Base-by-base conservation (phyloP, 2,329 filamentous ascomycete species). In the Botrytis tulipae region DNA sequence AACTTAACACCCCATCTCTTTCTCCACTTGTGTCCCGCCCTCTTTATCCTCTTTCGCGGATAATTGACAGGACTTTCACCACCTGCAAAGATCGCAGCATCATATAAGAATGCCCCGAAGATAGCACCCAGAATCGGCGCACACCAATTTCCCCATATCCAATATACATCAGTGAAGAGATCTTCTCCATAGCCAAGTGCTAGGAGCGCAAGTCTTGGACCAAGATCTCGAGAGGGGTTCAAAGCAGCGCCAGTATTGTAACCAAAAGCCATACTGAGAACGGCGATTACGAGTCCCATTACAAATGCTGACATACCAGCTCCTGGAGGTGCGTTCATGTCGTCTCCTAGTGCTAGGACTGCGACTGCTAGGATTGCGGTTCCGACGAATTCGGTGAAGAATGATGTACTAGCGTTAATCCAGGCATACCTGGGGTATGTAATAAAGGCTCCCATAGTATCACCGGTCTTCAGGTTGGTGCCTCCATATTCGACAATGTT, bases 41-140 rank as follows among this genome's bases (percentile, higher is more conserved):
- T 79, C 77, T 82, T 79, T 12, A 82, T 84, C 65, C 83, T 80
- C 74, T 81, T 81, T 40, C 84, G 83, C 4, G 84, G 84, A 79
- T 88, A 85, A 79, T 85, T 87, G 73, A 86, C 84, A 22, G 85
- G 86, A 61, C 82, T 84, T 77, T 87, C 86, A 0, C 85, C 85
- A 8, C 84, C 84, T 0, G 84, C 84, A 76, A 87, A 87, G 75
- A 84, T 86, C 76, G 83, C 84, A 75, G 84, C 82, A 78, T 87
- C 86, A 78, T 88, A 87, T 74, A 87, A 78, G 75, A 86, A 85
- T 14, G 80, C 85, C 0, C 85, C 84, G 59, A 83, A 79, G 40
- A 85, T 81, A 40, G 81, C 82, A 18, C 83, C 85, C 62, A 75
- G 75, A 32, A 83, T 73, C 0, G 82, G 82, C 18, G 80, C 84